These are phyloP conservation scores for Eustoma russellianum DNA, from an alignment of 257 asterid species.

Conservation along the genomic window DNA sequence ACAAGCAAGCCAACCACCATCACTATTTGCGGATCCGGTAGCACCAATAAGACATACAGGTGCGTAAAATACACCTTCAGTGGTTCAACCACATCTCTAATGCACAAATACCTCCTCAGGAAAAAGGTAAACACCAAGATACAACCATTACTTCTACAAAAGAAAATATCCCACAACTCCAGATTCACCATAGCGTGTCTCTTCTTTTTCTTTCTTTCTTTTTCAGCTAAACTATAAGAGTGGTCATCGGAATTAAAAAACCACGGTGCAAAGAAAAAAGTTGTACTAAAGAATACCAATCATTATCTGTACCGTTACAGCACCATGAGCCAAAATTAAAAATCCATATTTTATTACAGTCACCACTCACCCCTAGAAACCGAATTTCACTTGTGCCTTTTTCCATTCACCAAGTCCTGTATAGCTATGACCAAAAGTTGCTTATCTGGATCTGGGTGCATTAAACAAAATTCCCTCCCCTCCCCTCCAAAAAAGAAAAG, in stretches of 20 bases:
- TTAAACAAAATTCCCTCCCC: too few relatives aligned
- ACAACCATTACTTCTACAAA: constrained; percentile 7
- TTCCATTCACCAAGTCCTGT: too few relatives aligned
- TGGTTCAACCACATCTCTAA: constrained; percentile 11
- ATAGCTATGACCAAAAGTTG: too few relatives aligned
- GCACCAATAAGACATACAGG: constrained; percentile 12
- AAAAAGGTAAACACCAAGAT: not conserved
- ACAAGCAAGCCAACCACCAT: constrained; percentile 16
- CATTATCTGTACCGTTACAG: too few relatives aligned
- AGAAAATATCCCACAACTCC: not conserved
- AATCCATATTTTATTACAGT: too few relatives aligned
- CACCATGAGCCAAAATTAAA: too few relatives aligned
- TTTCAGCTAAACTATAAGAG: not conserved
- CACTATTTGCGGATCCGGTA: constrained; percentile 6
- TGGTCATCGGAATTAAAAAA: not conserved
- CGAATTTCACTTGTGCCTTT: too few relatives aligned
- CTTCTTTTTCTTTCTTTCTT: too few relatives aligned
- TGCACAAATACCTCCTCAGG: constrained; percentile 2
- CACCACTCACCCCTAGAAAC: too few relatives aligned
- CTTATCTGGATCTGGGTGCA: too few relatives aligned
- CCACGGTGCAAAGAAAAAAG: not conserved
- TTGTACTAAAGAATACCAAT: too few relatives aligned
- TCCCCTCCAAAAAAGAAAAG: too few relatives aligned
- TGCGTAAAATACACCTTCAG: constrained; percentile 1
- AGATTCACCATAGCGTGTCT: constrained; percentile 1